Evolutionary conservation across 352 stramenopile species (phyloP), one percentile per base, ranked within the genome.

Genomic region (Phytophthora lateralis): DNA sequence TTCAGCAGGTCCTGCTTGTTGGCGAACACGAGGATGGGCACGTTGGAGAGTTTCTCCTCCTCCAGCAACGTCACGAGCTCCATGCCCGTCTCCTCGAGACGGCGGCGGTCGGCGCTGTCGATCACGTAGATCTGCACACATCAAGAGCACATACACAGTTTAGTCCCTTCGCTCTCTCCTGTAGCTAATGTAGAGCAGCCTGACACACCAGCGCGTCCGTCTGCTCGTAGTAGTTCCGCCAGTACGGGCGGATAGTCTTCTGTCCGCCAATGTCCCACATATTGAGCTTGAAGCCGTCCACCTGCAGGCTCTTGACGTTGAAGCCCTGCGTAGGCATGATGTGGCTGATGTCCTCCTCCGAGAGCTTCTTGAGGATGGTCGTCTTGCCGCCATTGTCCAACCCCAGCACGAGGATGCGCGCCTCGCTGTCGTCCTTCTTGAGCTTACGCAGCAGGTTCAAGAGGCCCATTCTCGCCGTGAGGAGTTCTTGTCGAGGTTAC

Each of bases 161-260:
- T 15, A 68, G 35, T 32, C 9, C 9, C 18, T 18, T 12, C 17
- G 26, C 34, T 45, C 34, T 21, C 9, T 27, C 2, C n/a, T 18
- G 38, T 18, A 9, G 12, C 15, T 4, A 32, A 11, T 20, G 3
- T 4, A 30, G 11, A 53, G 5, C 4, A 42, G 12, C 6, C 47
- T 6, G 24, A 55, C 72, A 32, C 60, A 93, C 82, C 49, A 98
- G 68, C 6, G 91, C 93, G 66, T 98, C 95, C 2, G 95, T 98
- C 66, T 97, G 75, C 82, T 99, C 97, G 76, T 98, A 99, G 79
- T 99, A 99, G 83, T 99, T 99, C 37, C 97, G 81, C 97, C 97
- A 99, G 83, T 99, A 99, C 0, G 97, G 93, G 17, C 97, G 92
- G 54, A 99, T 99, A 27, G 97, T 99, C 62, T 98, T 98, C 84